Evolutionary conservation across 805 yeast species (phyloP).

Genomic region (Barnettozyma sucrosica): DNA sequence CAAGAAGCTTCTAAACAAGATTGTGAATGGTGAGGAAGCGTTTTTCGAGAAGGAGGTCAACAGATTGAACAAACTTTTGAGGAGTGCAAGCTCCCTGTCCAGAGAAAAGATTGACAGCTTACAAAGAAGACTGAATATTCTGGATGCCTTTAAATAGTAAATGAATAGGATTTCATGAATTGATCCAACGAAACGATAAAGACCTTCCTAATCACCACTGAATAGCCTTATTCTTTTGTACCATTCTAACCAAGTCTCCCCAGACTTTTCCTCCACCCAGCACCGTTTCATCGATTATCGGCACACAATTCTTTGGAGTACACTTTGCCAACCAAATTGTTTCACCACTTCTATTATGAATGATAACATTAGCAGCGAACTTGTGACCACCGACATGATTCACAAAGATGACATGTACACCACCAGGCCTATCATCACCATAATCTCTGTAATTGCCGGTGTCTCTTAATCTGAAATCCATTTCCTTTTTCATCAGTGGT

Average conservation of each 20-base stretch:
- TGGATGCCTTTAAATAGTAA: constrained; percentile 23
- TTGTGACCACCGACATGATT: constrained; percentile 97
- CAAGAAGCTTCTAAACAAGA: constrained; percentile 38
- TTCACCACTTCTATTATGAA: constrained; percentile 67
- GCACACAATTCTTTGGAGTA: constrained; percentile 66
- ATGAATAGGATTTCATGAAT: no score
- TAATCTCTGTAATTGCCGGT: constrained; percentile 67
- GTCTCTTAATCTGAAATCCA: constrained; percentile 68
- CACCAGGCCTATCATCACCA: constrained; percentile 70
- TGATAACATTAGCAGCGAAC: constrained; percentile 81
- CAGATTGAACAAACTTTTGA: constrained; percentile 39
- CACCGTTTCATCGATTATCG: constrained; percentile 72
- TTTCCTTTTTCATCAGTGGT: constrained; percentile 76
- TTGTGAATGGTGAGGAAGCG: constrained; percentile 38
- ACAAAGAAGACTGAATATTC: constrained; percentile 44
- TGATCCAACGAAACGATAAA: no score
- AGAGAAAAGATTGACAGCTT: constrained; percentile 42
- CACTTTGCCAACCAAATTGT: constrained; percentile 87
- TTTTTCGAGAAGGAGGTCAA: constrained; percentile 37
- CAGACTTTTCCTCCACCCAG: constrained; percentile 61
- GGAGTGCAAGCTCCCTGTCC: constrained; percentile 29
- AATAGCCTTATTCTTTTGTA: constrained; percentile 47
- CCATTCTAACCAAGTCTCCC: constrained; percentile 59
- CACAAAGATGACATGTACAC: constrained; percentile 62
- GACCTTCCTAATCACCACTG: constrained; percentile 37